These are phyloP conservation scores for Alectoria sarmentosa DNA, from an alignment of 495 filamentous ascomycete genomes.

Conservation along the genomic window DNA sequence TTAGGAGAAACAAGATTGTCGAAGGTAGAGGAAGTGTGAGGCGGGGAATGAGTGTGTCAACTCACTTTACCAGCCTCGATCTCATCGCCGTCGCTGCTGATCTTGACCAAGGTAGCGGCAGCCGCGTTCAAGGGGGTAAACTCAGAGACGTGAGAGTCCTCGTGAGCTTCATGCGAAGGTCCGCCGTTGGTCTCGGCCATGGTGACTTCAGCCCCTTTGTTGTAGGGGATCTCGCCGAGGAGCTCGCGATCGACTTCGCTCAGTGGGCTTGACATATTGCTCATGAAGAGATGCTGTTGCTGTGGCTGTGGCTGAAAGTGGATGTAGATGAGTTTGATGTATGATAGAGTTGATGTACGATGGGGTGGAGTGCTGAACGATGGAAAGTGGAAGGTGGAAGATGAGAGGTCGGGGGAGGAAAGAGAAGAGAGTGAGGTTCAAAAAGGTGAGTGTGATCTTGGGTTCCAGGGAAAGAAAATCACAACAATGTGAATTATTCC, in stretches of 20 bases:
- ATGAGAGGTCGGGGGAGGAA: neutral
- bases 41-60: neutral
- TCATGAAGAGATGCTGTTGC: neutral
- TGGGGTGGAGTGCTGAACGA: neutral
- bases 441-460: neutral
- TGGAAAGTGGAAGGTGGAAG: neutral
- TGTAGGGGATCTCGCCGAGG: neutral
- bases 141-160: neutral
- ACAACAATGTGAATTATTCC: neutral
- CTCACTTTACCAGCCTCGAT: slow-evolving; percentile 7
- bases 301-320: too few relatives aligned
- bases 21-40: neutral
- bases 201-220: neutral
- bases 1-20: neutral
- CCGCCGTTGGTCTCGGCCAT: neutral
- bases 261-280: neutral
- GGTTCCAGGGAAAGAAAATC: neutral
- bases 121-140: neutral
- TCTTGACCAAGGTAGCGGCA: slow-evolving; percentile 1
- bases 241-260: slow-evolving; percentile 2
- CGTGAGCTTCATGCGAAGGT: neutral
- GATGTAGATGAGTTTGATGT: neutral
- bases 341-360: neutral
- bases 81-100: neutral
- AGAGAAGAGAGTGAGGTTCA: neutral